Evolutionary conservation across 768 basidiomycete genomes (phyloP), one percentile per base, ranked within the genome.

Genomic region (Saitozyma sp.): DNA sequence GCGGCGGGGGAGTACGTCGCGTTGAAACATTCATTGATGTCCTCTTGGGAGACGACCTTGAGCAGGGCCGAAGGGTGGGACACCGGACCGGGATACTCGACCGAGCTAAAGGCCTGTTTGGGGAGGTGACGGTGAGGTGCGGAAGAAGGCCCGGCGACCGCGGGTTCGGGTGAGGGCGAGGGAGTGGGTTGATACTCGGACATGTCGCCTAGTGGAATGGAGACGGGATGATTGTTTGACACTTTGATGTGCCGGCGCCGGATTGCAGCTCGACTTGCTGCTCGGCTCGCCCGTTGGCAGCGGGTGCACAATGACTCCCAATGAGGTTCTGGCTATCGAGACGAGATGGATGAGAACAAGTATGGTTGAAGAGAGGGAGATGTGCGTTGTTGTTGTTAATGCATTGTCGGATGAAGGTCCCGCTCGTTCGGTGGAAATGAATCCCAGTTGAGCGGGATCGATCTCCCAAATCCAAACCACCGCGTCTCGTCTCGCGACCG

Each of bases 71-170:
- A 89, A 0, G 83, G 75, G 3, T 83, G 79, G 13, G 83, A 80
- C 58, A 96, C 87, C 67, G 91, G 91, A 64, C 92, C 92, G 8
- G 92, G 92, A 80, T 92, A 95, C 78, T 96, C 93, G 64, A 95
- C 82, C 6, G 91, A 88, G 74, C 89, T 89, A 75, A 87, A 89
- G 39, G 85, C 82, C 6, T 83, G 81, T 53, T 65, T 63, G 14
- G 79, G 75, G 53, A 79, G 69, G 55, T 69, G 62, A 13, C 63
- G 65, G 49, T 60, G 59, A 8, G 59, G 70, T 10, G 73, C 70
- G 7, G 49, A 61, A 20, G 61, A 50, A 38, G 49, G 51, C 10
- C 17, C 41, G n/a, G 50, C n/a, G 14, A 37, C 17, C 19, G 41
- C 56, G 50, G 54, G 48, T 56, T 55, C 61, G 61, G n/a, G 41